Evolutionary conservation across 768 basidiomycete genomes (phyloP).

Genomic region (Cystobasidium onofrii): DNA sequence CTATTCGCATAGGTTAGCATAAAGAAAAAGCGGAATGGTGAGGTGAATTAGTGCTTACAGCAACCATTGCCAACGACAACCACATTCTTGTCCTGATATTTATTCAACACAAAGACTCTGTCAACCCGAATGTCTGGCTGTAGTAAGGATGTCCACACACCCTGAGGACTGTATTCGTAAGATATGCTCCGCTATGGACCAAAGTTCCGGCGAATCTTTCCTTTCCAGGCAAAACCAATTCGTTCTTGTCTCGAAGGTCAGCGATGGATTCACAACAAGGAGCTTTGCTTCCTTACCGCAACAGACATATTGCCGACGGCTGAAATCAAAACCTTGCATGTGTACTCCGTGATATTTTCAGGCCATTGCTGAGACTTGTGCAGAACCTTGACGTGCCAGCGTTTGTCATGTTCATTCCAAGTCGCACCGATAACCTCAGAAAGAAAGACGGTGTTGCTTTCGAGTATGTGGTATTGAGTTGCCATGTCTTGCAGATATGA

Average conservation of each 20-base stretch:
- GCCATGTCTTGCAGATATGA: neutral
- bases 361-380: neutral
- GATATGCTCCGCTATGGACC: conserved; percentile 1
- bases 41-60: neutral
- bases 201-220: neutral
- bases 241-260: too few relatives aligned
- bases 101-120: neutral
- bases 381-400: neutral
- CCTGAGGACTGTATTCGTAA: too few relatives aligned
- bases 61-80: conserved; percentile 10
- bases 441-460: conserved; percentile 16
- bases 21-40: neutral
- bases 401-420: neutral
- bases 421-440: neutral
- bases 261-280: too few relatives aligned
- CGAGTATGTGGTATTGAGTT: neutral
- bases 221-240: neutral
- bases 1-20: neutral
- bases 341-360: neutral
- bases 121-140: neutral
- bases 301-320: conserved; percentile 19
- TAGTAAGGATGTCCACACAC: neutral
- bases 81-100: conserved; percentile 3
- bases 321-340: conserved; percentile 8
- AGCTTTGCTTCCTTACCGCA: too few relatives aligned